A percentile compares a stretch with the other conserved stretches of the same genome.
Evolutionary conservation across 1,284 basidiomycete genomes (phyloP).

Genomic region (Leccinum pseudoinsigne): DNA sequence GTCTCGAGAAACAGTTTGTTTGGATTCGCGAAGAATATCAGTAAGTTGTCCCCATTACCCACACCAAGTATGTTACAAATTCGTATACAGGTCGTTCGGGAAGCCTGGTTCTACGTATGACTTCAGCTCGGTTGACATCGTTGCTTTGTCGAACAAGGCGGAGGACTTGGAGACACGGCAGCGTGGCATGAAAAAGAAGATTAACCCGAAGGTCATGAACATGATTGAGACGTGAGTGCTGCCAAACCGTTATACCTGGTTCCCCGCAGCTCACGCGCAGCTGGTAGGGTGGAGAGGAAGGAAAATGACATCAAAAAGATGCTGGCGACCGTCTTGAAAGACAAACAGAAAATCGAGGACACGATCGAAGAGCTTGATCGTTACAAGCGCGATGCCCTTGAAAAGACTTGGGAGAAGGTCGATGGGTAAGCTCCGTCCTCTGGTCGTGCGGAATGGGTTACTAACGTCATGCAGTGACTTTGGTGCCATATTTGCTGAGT

Average conservation of each 20-base stretch:
- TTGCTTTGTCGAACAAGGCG: slow-evolving; percentile 63
- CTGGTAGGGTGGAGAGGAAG: slow-evolving; percentile 88
- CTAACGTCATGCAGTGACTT: slow-evolving; percentile 69
- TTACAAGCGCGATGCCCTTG: slow-evolving; percentile 92
- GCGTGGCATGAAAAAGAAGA: slow-evolving; percentile 90
- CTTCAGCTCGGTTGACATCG: slow-evolving; percentile 75
- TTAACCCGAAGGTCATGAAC: slow-evolving; percentile 94
- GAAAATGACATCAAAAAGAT: slow-evolving; percentile 88
- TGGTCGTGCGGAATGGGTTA: not conserved
- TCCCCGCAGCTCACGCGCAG: not conserved
- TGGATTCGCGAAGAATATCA: slow-evolving; percentile 91
- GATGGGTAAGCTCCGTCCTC: slow-evolving; percentile 62
- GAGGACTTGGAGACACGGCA: slow-evolving; percentile 80
- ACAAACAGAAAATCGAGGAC: slow-evolving; percentile 95
- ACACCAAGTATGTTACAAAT: slow-evolving; percentile 1
- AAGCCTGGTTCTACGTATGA: slow-evolving; percentile 83
- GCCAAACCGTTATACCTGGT: not conserved
- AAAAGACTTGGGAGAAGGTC: slow-evolving; percentile 96
- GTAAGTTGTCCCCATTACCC: slow-evolving; percentile 38
- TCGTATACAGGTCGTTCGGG: slow-evolving; percentile 68
- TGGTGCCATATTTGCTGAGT: slow-evolving; percentile 94
- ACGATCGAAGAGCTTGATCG: slow-evolving; percentile 93
- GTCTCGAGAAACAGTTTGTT: slow-evolving; percentile 79
- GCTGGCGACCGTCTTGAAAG: slow-evolving; percentile 87
- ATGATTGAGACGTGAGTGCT: slow-evolving; percentile 88